Conservation (phyloP, 2,329 filamentous ascomycete species). For the Ceratocystis albifundus region DNA sequence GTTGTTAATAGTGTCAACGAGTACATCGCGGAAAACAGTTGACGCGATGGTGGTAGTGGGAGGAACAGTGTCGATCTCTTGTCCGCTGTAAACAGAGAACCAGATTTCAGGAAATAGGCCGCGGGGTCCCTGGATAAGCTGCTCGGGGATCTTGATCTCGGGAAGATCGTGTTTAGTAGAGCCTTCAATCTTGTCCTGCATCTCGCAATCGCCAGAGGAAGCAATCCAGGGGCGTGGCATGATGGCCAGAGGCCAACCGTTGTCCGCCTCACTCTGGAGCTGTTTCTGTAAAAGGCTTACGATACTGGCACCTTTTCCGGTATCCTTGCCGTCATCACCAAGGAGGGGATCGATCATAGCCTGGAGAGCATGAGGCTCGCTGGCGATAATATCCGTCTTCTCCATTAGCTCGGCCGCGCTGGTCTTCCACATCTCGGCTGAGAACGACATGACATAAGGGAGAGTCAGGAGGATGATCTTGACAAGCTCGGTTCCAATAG, state of each 20-base stretch:
- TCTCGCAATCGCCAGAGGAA: slow-evolving; percentile 48
- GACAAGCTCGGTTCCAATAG: slow-evolving; percentile 71
- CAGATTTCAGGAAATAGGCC: slow-evolving; percentile 85
- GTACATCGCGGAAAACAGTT: slow-evolving; percentile 69
- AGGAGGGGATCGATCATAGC: slow-evolving; percentile 68
- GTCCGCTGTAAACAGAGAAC: slow-evolving; percentile 80
- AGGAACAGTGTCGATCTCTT: slow-evolving; percentile 83
- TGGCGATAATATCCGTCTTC: slow-evolving; percentile 90
- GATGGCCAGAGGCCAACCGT: slow-evolving; percentile 62
- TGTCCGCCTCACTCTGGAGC: slow-evolving; percentile 62
- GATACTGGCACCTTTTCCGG: slow-evolving; percentile 54
- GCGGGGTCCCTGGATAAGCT: slow-evolving; percentile 60
- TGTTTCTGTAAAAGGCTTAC: slow-evolving; percentile 78
- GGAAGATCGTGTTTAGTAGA: slow-evolving; percentile 69
- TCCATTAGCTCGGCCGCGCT: slow-evolving; percentile 72
- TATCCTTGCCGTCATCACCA: slow-evolving; percentile 50
- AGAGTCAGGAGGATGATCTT: slow-evolving; percentile 94
- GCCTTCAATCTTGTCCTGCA: slow-evolving; percentile 46
- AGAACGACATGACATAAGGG: slow-evolving; percentile 72
- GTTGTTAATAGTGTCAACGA: slow-evolving; percentile 87
- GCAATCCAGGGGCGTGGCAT: slow-evolving; percentile 58
- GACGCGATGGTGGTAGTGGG: slow-evolving; percentile 63
- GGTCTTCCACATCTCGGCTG: slow-evolving; percentile 56
- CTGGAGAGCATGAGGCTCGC: slow-evolving; percentile 75
- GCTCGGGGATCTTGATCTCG: slow-evolving; percentile 59